These are phyloP conservation scores for Kregervanrija pseudodelftensis DNA, from an alignment of 805 yeast species.

Conservation along the genomic window DNA sequence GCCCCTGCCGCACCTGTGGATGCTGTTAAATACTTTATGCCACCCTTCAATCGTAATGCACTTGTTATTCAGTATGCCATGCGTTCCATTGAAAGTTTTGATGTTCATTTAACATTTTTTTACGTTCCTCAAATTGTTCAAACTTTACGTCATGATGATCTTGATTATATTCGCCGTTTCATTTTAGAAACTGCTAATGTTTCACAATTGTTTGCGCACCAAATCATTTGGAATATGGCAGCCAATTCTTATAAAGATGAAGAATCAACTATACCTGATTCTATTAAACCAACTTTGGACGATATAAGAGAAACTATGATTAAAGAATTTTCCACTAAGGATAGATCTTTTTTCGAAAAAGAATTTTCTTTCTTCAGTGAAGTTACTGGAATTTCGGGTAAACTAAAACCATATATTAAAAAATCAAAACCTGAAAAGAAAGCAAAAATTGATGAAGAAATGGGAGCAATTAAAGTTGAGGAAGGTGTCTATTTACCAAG, in stretches of 20 bases:
- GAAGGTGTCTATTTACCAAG: constrained; percentile 90
- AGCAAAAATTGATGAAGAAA: constrained; percentile 91
- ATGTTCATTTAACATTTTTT: constrained; percentile 82
- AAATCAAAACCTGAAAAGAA: constrained; percentile 95
- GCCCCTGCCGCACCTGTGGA: constrained; percentile 72
- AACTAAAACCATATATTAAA: constrained; percentile 88
- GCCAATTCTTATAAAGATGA: constrained; percentile 92
- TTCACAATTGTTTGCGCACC: constrained; percentile 90
- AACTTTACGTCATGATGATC: constrained; percentile 69
- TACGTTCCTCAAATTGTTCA: constrained; percentile 98
- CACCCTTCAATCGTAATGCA: constrained; percentile 61
- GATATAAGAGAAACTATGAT: constrained; percentile 61
- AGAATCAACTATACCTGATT: constrained; percentile 72
- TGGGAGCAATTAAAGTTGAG: constrained; percentile 65
- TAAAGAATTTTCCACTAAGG: constrained; percentile 49
- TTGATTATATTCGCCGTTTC: constrained; percentile 82
- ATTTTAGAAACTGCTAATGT: constrained; percentile 89
- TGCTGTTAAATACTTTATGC: constrained; percentile 76
- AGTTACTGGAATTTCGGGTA: constrained; percentile 91
- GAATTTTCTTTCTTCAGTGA: constrained; percentile 88
- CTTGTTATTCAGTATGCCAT: constrained; percentile 77
- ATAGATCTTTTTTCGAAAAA: constrained; percentile 60
- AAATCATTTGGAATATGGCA: constrained; percentile 94
- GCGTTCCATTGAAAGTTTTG: constrained; percentile 83
- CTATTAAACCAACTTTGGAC: constrained; percentile 77